These are phyloP conservation scores for Meyerozyma carpophila DNA, from an alignment of 1,139 yeast species.

Conservation along the genomic window DNA sequence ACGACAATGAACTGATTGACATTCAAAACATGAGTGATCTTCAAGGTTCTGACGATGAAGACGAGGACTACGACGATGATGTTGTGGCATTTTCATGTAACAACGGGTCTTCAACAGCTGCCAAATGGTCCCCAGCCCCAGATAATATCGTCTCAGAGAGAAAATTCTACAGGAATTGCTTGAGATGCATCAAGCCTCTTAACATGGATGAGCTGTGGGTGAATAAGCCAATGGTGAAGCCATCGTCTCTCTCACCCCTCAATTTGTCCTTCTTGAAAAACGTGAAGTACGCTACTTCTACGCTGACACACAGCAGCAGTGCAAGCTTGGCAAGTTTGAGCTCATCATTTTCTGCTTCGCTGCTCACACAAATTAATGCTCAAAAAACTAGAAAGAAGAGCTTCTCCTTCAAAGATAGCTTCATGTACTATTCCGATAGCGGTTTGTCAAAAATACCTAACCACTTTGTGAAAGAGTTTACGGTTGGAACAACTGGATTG, in stretches of 20 bases:
- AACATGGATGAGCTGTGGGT: slow-evolving; percentile 52
- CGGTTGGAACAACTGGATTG: slow-evolving; percentile 39
- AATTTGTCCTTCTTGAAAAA: slow-evolving; percentile 19
- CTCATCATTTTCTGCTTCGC: slow-evolving; percentile 7
- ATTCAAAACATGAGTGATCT: slow-evolving; percentile 28
- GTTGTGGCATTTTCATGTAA: slow-evolving; percentile 6
- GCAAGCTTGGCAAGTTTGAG: slow-evolving; percentile 16
- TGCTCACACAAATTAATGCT: slow-evolving; percentile 3
- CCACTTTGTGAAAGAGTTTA: slow-evolving; percentile 35
- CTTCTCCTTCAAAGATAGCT: slow-evolving; percentile 13
- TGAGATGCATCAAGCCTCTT: slow-evolving; percentile 54
- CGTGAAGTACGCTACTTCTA: slow-evolving; percentile 14
- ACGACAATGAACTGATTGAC: slow-evolving; percentile 24
- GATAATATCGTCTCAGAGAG: slow-evolving; percentile 34
- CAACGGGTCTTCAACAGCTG: slow-evolving; percentile 4
- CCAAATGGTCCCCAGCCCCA: slow-evolving; percentile 45
- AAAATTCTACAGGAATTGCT: slow-evolving; percentile 46
- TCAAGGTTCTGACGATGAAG: slow-evolving; percentile 35
- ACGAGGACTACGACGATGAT: slow-evolving; percentile 14
- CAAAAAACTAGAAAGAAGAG: slow-evolving; percentile 10
- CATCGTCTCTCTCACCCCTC: slow-evolving; percentile 32
- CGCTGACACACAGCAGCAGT: slow-evolving; percentile 10
- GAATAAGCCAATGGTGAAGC: slow-evolving; percentile 42
- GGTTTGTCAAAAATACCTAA: slow-evolving; percentile 29
- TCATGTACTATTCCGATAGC: slow-evolving; percentile 21